phyloP scores from a whole-genome alignment of 164 flowering plant species.

The Piper longum region DNA sequence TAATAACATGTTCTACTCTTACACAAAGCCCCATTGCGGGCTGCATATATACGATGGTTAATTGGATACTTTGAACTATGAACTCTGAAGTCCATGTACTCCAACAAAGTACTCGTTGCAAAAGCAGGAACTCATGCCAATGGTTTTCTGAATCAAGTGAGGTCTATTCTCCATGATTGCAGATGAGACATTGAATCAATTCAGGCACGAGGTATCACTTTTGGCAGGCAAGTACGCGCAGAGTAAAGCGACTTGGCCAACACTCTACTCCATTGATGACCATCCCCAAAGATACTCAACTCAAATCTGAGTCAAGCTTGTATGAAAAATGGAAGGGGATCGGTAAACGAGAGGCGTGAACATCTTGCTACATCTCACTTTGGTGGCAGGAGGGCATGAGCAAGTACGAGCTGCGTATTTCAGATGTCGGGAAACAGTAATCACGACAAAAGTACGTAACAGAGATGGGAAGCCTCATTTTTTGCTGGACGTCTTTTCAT shows the following conservation, averaged over 20 bases:
- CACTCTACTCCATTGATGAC: not conserved
- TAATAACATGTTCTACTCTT: no score
- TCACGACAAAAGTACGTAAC: not conserved
- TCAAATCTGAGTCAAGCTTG: not conserved
- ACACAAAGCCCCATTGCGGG: no score
- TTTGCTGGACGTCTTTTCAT: not conserved
- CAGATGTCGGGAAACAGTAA: no score
- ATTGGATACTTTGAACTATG: no score
- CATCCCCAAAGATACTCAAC: not conserved
- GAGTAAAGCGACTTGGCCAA: slow-evolving; percentile 1
- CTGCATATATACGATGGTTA: no score
- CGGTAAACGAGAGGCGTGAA: no score
- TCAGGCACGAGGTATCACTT: not conserved
- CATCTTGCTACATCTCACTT: no score
- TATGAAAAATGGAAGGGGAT: not conserved
- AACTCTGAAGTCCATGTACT: no score
- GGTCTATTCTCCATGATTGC: no score
- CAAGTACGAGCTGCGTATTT: no score
- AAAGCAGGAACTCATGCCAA: not conserved
- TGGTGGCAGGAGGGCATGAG: no score
- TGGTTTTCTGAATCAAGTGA: not conserved
- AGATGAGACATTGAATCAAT: not conserved
- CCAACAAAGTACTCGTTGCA: not conserved
- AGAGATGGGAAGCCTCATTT: not conserved
- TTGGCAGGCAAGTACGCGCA: slow-evolving; percentile 4